Evolutionary conservation across 2,329 filamentous ascomycete genomes (phyloP).

Genomic region (Fusarium circinatum): DNA sequence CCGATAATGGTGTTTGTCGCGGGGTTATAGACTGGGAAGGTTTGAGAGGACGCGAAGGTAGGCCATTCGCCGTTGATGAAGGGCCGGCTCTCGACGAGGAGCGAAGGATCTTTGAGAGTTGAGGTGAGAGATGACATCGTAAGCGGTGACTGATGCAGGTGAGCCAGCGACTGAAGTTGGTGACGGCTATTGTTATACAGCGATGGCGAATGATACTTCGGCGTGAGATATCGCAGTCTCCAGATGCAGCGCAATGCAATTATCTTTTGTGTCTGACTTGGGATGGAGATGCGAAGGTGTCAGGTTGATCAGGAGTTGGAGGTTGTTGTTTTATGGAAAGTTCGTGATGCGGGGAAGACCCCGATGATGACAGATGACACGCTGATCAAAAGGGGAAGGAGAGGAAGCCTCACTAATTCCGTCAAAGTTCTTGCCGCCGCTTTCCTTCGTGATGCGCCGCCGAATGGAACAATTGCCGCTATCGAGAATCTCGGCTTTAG

Average conservation of each 20-base stretch:
- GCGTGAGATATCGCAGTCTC: neutral
- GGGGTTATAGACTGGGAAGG: conserved; percentile 77
- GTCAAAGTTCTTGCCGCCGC: neutral
- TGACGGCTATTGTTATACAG: neutral
- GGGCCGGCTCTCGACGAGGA: conserved; percentile 43
- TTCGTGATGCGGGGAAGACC: conserved; percentile 1
- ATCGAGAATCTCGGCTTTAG: neutral
- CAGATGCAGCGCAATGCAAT: neutral
- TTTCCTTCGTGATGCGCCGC: neutral
- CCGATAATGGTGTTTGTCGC: conserved; percentile 74
- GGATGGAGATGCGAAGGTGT: neutral
- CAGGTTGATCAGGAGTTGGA: neutral
- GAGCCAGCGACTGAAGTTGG: too few relatives aligned
- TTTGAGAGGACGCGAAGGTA: conserved; percentile 72
- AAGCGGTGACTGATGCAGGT: neutral
- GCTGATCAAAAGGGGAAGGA: neutral
- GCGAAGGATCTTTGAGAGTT: conserved; percentile 17
- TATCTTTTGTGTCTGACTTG: neutral
- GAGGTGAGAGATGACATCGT: conserved; percentile 14
- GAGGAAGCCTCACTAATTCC: neutral
- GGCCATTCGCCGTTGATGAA: conserved; percentile 84
- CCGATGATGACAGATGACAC: neutral
- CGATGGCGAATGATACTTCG: neutral
- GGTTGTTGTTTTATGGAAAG: neutral
- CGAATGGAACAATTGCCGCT: neutral